Evolutionary conservation across 208 protist species (phyloP), one percentile per base, ranked within the genome.

Genomic region (Acanthamoeba polyphaga): DNA sequence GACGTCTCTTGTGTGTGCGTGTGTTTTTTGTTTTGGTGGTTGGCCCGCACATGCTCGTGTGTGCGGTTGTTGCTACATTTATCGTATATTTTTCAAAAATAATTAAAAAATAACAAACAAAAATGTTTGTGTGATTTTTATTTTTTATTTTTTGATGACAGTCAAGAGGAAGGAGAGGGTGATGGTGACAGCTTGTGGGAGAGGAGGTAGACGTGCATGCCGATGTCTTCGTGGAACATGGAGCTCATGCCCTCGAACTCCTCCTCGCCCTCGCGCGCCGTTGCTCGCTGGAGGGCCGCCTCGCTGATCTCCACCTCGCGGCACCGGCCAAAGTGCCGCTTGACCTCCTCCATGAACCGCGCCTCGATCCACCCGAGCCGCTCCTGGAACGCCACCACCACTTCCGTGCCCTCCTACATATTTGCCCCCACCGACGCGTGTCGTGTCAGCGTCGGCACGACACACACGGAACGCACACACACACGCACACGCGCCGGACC

Each of bases 201-300:
- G 82, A 89, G 82, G n/a, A 89, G 9, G 82, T 89, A 89, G 15
- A 89, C 55, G 51, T 89, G 82, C 82, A 89, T 89, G 51, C 55
- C 82, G 34, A 66, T 58, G 82, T 89, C 82, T 27, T 89, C 82
- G 82, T 89, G 82, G 51, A 89, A 89, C 49, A 89, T 60, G 51
- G 82, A 66, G 53, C 53, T 66, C 82, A 89, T 89, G 51, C 82
- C 82, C 49, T 58, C 82, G 53, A 68, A 89, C 82, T 89, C 82
- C 82, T 89, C 82, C 27, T 89, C 82, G 4, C 82, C 55, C 82
- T 89, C 82, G 22, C 82, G 72, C 29, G 82, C 82, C 15, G 82
- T 68, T 5, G 82, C 82, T 19, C n/a, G 15, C 22, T 49, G 55
- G 82, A 80, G 72, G 17, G 17, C 72, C 38, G 32, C 72, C 17